Evolutionary conservation across 176 grass and related monocot genomes (phyloP).

Genomic region (Puya raimondii): DNA sequence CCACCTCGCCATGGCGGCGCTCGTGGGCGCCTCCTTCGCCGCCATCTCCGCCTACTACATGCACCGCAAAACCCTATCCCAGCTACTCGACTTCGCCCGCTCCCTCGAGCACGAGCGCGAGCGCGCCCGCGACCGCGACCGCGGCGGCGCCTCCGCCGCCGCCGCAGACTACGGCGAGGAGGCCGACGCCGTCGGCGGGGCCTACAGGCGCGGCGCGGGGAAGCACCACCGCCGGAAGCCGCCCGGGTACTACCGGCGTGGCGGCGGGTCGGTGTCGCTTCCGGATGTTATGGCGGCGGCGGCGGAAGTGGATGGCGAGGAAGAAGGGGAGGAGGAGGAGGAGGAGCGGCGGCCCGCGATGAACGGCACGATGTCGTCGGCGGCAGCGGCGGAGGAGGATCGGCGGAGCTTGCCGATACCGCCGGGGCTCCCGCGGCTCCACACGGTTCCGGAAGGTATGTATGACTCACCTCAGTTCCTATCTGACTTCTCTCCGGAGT

Average conservation of each 20-base stretch:
- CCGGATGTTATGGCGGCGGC: conserved; percentile 15
- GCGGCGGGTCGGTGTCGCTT: conserved; percentile 9
- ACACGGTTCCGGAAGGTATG: conserved; percentile 57
- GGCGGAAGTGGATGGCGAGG: neutral
- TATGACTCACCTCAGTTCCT: neutral
- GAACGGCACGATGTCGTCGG: neutral
- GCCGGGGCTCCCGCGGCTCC: conserved; percentile 56
- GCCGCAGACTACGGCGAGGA: conserved; percentile 18
- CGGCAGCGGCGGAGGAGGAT: conserved; percentile 22
- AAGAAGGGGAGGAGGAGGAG: conserved; percentile 14
- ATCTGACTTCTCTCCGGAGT: neutral
- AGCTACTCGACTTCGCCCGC: conserved; percentile 69
- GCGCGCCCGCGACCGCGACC: conserved; percentile 21
- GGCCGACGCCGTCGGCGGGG: neutral
- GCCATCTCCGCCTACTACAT: conserved; percentile 86
- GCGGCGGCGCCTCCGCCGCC: conserved; percentile 11
- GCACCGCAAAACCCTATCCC: conserved; percentile 73
- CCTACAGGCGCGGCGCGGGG: neutral
- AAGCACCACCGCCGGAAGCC: neutral
- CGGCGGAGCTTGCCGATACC: conserved; percentile 50
- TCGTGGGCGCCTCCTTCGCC: conserved; percentile 82
- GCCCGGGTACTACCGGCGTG: conserved; percentile 13
- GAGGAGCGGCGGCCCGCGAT: neutral
- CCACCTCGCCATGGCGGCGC: conserved; percentile 72
- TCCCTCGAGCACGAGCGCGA: conserved; percentile 48